Base-by-base conservation (phyloP, 2,329 filamentous ascomycete genomes). In the Didymella sp. region DNA sequence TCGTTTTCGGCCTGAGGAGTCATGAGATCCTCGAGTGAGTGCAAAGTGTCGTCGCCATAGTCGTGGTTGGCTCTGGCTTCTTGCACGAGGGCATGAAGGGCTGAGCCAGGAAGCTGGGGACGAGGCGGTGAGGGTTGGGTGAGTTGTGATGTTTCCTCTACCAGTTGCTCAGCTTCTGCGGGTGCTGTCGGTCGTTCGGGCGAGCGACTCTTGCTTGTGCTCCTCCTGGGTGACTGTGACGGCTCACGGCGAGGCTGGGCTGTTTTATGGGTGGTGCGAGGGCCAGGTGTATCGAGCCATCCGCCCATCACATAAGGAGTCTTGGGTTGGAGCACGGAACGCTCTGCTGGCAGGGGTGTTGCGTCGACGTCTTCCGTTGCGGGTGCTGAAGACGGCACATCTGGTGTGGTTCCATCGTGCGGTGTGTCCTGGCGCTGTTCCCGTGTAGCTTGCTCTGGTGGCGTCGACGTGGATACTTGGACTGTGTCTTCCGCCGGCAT, bases 291-390 rank as follows among this genome's bases (percentile, higher is more conserved):
- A 38, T 81, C 80, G 28, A 81, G 67, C 80, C 80, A 82, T 22
- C 76, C 80, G 22, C 80, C 80, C 42, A 76, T 80, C 6, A 81
- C 78, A 2, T 77, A 64, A 12, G 80, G 79, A 3, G 80, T 81
- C 53, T 78, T 79, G 6, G 73, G 64, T 17, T 69, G 62, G 7
- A 69, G 42, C 24, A 62, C 40, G 3, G 68, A 54, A 6, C 48
- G 65, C 21, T 70, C 64, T 22, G 56, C 50, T 22, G 72, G 70
- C 47, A 71, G 61, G 17, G 73, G 72, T 19, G 72, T 76, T 6
- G 61, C 63, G 43, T 73, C 67, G 9, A 67, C 42, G 1, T 66
- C 60, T 48, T 58, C 49, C 45, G 53, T 44, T 9, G 25, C 22
- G 40, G 61, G 49, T 1, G 12, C 31, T 13, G 56, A 52, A 7